Base-by-base conservation (phyloP, 2,329 filamentous ascomycete genomes). In the Fusarium continuum region DNA sequence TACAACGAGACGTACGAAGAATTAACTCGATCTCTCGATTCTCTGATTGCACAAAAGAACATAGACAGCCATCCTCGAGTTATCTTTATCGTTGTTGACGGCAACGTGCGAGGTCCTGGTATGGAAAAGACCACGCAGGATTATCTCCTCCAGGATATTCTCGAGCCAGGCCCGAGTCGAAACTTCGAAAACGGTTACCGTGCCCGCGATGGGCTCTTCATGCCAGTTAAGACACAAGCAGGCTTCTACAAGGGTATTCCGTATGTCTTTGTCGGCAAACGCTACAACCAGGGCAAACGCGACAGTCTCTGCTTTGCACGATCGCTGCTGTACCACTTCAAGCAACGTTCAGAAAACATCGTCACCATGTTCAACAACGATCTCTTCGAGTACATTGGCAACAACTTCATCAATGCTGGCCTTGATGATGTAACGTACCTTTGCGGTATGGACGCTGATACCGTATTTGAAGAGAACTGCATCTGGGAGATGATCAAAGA, bases 231-330 rank as follows among this genome's bases (percentile, higher is more conserved):
- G 50, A 73, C 79, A 6, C 75, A 79, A 19, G 77, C 73, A 0
- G 81, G 81, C 0, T 73, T 68, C 28, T 83, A 82, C 70, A 78
- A 77, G 61, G 80, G 77, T 2, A 61, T 82, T 0, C 80, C 80
- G 0, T 83, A 79, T 52, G 71, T 82, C 25, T 78, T 81, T 52
- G 78, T 83, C 31, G 78, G 81, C 40, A 83, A 83, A 66, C 73
- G 77, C 13, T 77, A 81, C 67, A 83, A 82, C 67, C 79, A 81
- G 60, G 80, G 80, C 29, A 83, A 83, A 68, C 75, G 80, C 3
- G 81, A 83, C 65, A 80, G 80, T 41, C 68, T 83, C 35, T 82
- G 81, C 61, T 77, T 82, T n/a, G 78, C 76, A 2, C 79, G 81
- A 0, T 83, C 80, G 1, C 78, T 83, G 38, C 67, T 83, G 6